Conservation (phyloP, 23 red algal species). For the Gracilaria vermiculophylla region DNA sequence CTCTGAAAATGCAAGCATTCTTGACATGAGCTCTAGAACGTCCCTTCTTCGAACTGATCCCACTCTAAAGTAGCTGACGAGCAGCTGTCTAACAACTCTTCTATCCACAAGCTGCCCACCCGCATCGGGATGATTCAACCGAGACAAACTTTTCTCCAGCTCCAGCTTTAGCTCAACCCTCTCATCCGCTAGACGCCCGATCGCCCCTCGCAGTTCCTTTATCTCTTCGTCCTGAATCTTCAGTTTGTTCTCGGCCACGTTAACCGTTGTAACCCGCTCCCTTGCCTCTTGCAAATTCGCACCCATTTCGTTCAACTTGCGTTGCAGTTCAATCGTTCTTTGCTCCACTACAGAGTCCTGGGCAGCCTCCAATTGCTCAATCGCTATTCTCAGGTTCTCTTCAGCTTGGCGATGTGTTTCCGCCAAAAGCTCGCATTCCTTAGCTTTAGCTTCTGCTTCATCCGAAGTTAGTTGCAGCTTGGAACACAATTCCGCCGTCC, state of each 20-base stretch:
- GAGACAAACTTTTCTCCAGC: slow-evolving; percentile 61
- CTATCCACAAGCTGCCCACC: slow-evolving; percentile 76
- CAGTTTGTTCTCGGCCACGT: slow-evolving; percentile 33
- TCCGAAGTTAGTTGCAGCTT: background rate
- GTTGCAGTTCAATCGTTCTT: slow-evolving; percentile 51
- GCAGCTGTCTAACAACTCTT: slow-evolving; percentile 77
- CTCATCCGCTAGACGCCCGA: slow-evolving; percentile 70
- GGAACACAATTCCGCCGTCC: slow-evolving; percentile 6
- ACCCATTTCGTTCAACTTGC: slow-evolving; percentile 17
- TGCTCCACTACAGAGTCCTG: slow-evolving; percentile 24
- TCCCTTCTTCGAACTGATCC: slow-evolving; percentile 58
- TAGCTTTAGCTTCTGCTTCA: slow-evolving; percentile 30
- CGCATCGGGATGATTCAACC: slow-evolving; percentile 66
- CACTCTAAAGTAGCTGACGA: slow-evolving; percentile 80
- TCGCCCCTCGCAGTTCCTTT: slow-evolving; percentile 50
- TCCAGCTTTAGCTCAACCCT: slow-evolving; percentile 69
- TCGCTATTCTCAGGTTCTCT: slow-evolving; percentile 61
- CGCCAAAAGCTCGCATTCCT: slow-evolving; percentile 46
- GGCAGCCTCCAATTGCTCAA: slow-evolving; percentile 67
- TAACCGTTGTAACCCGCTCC: background rate
- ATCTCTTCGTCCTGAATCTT: slow-evolving; percentile 59
- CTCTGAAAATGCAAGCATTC: slow-evolving; percentile 74
- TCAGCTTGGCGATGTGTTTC: slow-evolving; percentile 68
- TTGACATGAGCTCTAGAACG: slow-evolving; percentile 79
- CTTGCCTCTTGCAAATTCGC: background rate